Evolutionary conservation across 2,329 filamentous ascomycete species (phyloP).

Genomic region (Exophiala bonariae): DNA sequence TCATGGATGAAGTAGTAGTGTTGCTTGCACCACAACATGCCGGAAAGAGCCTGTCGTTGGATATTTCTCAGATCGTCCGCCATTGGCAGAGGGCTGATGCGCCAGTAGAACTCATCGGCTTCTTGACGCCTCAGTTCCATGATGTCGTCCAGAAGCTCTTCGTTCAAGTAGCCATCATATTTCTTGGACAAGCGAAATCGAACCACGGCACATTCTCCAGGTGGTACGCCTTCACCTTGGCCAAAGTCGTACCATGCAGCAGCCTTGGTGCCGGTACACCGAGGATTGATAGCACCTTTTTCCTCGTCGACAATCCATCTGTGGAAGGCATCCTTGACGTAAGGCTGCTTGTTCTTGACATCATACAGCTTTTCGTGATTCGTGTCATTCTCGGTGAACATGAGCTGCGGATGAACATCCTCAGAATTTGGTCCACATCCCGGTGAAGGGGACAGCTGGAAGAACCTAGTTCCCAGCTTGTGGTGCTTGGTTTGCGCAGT

Average conservation of each 20-base stretch:
- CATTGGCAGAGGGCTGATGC: conserved; percentile 90
- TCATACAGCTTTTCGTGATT: conserved; percentile 78
- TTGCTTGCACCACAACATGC: conserved; percentile 99
- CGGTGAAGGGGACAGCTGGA: conserved; percentile 85
- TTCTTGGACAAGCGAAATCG: conserved; percentile 83
- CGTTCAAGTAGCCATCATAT: conserved; percentile 77
- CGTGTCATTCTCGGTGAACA: conserved; percentile 96
- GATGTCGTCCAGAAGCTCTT: conserved; percentile 88
- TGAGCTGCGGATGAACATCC: conserved; percentile 78
- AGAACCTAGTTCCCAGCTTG: conserved; percentile 77
- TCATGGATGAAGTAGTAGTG: conserved; percentile 97
- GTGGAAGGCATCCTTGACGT: conserved; percentile 96
- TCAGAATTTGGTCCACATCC: conserved; percentile 75
- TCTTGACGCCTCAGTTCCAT: conserved; percentile 85
- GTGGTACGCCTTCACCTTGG: conserved; percentile 80
- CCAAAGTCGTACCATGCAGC: conserved; percentile 92
- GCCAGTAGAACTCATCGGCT: conserved; percentile 93
- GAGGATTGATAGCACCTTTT: conserved; percentile 78
- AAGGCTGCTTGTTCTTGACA: conserved; percentile 75
- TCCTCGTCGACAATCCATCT: conserved; percentile 80
- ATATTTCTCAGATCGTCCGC: conserved; percentile 91
- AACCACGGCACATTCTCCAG: conserved; percentile 92
- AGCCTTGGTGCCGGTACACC: conserved; percentile 78
- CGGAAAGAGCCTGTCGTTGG: conserved; percentile 88
- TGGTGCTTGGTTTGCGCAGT: conserved; percentile 75